Base-by-base conservation (phyloP, 2,329 filamentous ascomycete genomes). In the Aspergillus tanneri region DNA sequence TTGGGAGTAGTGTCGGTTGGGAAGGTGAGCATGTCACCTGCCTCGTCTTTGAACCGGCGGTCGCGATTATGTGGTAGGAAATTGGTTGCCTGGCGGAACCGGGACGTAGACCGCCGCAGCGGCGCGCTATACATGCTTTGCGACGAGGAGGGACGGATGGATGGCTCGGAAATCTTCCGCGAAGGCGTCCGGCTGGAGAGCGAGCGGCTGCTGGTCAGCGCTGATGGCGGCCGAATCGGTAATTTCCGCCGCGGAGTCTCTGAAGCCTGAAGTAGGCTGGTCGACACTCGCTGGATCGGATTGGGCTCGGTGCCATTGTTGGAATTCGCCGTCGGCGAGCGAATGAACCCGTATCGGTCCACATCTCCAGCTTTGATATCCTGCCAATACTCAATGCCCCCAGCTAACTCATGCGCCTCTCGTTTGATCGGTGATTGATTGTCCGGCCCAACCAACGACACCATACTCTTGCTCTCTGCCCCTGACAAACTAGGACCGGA, bases 291-390 rank as follows among this genome's bases (percentile, higher is more conserved):
- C 54, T 83, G 81, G 21, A 84, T 70, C 4, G 68, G 67, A 47
- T 69, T 67, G 22, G 65, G 71, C 7, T 70, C 68, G 8, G 61
- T 60, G 14, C 57, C 53, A 8, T 68, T 61, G 5, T 59, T 54
- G 16, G 62, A 58, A 42, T 66, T 63, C 10, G 53, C 56, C 0
- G 49, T 53, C 5, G 61, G 50, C n/a, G 54, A 54, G 9, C 64
- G 66, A 43, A 86, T 85, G 66, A 86, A 86, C 8, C 83, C 83
- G 61, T 85, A 86, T 50, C 83, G 74, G 63, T 86, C 83, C 3
- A 85, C 81, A 52, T 84, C 77, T 11, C 71, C 77, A 5, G 74
- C 78, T 14, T 78, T 72, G 9, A 86, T 68, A 62, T 85, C 76
- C 50, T 80, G 74, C 82, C 82, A 86, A 56, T 85, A 82, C 54